A percentile compares a stretch with the other conserved stretches of the same genome.
phyloP scores from a whole-genome alignment of 768 basidiomycete genomes.

The Chiua virens region DNA sequence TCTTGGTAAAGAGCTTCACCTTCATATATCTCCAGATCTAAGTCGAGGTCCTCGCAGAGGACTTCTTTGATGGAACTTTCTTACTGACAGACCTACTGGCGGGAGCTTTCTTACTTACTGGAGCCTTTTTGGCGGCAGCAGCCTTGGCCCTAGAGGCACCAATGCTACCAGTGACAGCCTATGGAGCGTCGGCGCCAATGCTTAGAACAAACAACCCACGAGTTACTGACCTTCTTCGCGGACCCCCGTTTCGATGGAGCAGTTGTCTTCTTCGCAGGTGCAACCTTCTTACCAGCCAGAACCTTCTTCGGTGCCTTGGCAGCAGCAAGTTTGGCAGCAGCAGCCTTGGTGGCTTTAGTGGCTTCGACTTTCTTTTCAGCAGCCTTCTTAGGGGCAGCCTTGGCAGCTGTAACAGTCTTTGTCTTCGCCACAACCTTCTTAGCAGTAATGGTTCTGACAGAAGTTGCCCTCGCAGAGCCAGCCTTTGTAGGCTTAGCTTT shows the following conservation, averaged over 20 bases:
- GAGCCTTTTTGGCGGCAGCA: constrained; percentile 35
- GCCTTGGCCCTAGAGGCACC: constrained; percentile 36
- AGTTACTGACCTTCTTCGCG: constrained; percentile 60
- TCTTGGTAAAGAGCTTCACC: background rate
- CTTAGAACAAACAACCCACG: background rate
- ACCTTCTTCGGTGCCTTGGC: constrained; percentile 33
- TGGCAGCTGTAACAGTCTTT: constrained; percentile 29
- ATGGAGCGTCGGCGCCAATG: constrained; percentile 3
- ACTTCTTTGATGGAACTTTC: constrained; percentile 23
- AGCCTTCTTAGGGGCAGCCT: constrained; percentile 42
- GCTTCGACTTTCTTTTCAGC: constrained; percentile 34
- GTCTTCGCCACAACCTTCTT: constrained; percentile 38
- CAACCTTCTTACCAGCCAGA: constrained; percentile 32
- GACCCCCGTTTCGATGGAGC: constrained; percentile 47
- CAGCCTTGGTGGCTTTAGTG: constrained; percentile 34
- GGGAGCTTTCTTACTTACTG: constrained; percentile 27
- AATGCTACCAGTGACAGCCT: constrained; percentile 55
- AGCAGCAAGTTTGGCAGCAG: constrained; percentile 13
- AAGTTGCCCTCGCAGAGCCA: constrained; percentile 23
- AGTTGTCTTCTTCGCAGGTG: constrained; percentile 40
- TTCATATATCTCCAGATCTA: constrained; percentile 6
- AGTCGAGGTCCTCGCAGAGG: constrained; percentile 18
- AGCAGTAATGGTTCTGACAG: constrained; percentile 21
- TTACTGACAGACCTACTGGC: constrained; percentile 23
- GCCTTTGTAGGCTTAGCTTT: constrained; percentile 31